Evolutionary conservation across 2,329 filamentous ascomycete genomes (phyloP).

Genomic region (Alternaria burnsii): DNA sequence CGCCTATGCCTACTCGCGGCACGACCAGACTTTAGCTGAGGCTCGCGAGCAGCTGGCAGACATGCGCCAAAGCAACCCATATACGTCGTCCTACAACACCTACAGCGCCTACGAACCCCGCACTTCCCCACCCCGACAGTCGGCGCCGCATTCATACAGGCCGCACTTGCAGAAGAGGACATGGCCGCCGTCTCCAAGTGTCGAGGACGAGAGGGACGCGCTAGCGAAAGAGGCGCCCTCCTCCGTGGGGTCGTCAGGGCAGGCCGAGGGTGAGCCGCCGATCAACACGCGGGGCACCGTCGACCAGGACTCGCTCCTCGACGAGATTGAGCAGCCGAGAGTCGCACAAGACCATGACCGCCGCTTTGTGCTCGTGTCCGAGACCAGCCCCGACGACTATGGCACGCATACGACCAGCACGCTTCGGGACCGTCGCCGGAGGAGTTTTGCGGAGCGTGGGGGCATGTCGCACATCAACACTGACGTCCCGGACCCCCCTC

Average conservation of each 20-base stretch:
- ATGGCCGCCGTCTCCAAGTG: slow-evolving; percentile 69
- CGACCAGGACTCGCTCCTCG: slow-evolving; percentile 73
- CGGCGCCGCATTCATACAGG: slow-evolving; percentile 29
- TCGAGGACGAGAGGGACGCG: slow-evolving; percentile 73
- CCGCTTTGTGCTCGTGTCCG: slow-evolving; percentile 68
- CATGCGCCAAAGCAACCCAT: slow-evolving; percentile 37
- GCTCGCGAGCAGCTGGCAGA: slow-evolving; percentile 27
- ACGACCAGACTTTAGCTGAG: slow-evolving; percentile 24
- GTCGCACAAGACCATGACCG: slow-evolving; percentile 62
- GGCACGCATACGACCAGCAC: slow-evolving; percentile 5
- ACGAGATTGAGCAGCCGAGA: slow-evolving; percentile 62
- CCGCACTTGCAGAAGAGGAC: slow-evolving; percentile 30
- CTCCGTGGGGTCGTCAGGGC: slow-evolving; percentile 32
- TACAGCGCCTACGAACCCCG: slow-evolving; percentile 43
- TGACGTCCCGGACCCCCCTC: slow-evolving; percentile 47
- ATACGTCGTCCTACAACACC: slow-evolving; percentile 37
- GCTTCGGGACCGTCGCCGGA: slow-evolving; percentile 32
- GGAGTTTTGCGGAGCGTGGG: slow-evolving; percentile 47
- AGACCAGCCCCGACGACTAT: slow-evolving; percentile 32
- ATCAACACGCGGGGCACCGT: slow-evolving; percentile 71
- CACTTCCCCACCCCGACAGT: slow-evolving; percentile 31
- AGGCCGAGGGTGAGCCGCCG: slow-evolving; percentile 60
- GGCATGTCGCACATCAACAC: slow-evolving; percentile 49
- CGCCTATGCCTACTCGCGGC: slow-evolving; percentile 32
- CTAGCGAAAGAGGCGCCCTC: slow-evolving; percentile 67